These are phyloP conservation scores for Paspalum notatum DNA, from an alignment of 176 grass and related monocot genomes.

Conservation along the genomic window DNA sequence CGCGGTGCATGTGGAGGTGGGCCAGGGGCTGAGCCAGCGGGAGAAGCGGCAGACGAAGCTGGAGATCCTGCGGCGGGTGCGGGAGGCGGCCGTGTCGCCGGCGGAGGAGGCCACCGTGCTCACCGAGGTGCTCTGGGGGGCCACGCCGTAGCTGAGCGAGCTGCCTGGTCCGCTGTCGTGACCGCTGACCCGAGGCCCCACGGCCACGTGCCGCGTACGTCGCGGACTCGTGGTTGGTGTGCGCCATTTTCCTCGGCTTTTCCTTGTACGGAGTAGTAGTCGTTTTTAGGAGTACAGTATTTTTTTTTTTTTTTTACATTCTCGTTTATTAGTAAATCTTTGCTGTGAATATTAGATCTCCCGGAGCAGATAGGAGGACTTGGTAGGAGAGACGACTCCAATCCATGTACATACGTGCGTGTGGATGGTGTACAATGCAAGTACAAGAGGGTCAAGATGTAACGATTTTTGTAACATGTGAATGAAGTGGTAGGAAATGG, in stretches of 20 bases:
- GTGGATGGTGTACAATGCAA: slow-evolving; percentile 28
- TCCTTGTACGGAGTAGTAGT: too few species aligned
- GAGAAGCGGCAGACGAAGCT: slow-evolving; percentile 71
- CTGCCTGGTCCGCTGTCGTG: not conserved
- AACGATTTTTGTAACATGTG: slow-evolving; percentile 25
- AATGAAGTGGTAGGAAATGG: not conserved
- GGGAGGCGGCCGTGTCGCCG: slow-evolving; percentile 60
- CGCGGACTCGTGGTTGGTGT: slow-evolving; percentile 18
- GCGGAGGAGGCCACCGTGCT: slow-evolving; percentile 67
- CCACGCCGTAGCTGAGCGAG: slow-evolving; percentile 52
- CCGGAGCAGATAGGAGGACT: slow-evolving; percentile 9
- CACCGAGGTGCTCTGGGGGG: slow-evolving; percentile 82
- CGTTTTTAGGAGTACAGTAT: not conserved
- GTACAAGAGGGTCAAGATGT: slow-evolving; percentile 26
- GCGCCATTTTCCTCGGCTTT: not conserved
- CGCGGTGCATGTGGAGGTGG: slow-evolving; percentile 84
- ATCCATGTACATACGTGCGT: not conserved
- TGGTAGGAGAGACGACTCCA: slow-evolving; percentile 14
- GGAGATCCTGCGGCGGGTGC: slow-evolving; percentile 69
- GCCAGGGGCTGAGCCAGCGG: slow-evolving; percentile 59
- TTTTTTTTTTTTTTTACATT: not conserved
- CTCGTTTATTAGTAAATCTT: not conserved
- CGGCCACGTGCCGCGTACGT: slow-evolving; percentile 3
- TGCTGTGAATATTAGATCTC: slow-evolving; percentile 27
- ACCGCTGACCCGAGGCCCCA: slow-evolving; percentile 4